Evolutionary conservation across 2,329 filamentous ascomycete species (phyloP).

Genomic region (Tolypocladium tropicale): DNA sequence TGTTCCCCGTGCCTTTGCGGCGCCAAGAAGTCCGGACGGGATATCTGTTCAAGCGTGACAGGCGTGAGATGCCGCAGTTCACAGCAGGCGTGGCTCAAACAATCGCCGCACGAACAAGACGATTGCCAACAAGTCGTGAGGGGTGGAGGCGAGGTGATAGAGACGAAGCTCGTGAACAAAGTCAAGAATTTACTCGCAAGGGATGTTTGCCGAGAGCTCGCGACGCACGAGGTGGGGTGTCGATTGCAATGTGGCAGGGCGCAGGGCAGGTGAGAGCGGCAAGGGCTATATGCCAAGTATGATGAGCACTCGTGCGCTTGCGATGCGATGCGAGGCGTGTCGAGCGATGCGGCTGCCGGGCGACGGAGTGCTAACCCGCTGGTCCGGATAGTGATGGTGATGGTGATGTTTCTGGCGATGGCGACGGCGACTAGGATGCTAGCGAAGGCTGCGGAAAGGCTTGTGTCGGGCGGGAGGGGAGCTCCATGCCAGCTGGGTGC

Average conservation of each 20-base stretch:
- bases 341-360: not conserved
- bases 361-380: too few species aligned
- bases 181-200: too few species aligned
- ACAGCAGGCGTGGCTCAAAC: not conserved
- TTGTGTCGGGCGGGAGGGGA: too few species aligned
- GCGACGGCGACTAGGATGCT: not conserved
- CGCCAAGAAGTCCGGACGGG: not conserved
- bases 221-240: not conserved
- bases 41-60: not conserved
- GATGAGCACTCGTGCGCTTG: not conserved
- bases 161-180: not conserved
- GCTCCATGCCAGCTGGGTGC: too few species aligned
- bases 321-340: not conserved
- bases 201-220: not conserved
- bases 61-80: not conserved
- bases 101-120: not conserved
- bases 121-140: not conserved
- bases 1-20: not conserved
- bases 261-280: not conserved
- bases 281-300: not conserved
- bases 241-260: not conserved
- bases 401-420: not conserved
- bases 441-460: not conserved
- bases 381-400: too few species aligned
- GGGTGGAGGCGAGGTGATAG: not conserved